Evolutionary conservation across 345 rosid species (phyloP), one percentile per base, ranked within the genome.

Genomic region (Salix dunnii): DNA sequence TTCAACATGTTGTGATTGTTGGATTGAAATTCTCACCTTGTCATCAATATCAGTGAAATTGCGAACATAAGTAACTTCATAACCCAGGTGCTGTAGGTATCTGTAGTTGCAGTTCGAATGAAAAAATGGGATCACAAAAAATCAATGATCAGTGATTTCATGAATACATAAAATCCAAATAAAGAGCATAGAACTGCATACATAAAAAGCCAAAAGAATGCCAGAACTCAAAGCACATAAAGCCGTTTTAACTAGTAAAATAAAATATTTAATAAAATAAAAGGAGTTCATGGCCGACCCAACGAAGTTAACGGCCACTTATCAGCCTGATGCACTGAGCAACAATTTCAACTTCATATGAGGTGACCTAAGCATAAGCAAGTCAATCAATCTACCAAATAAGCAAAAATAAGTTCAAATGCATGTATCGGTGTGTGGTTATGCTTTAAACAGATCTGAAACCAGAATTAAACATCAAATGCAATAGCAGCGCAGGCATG

Each of bases 31-130:
- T 49, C 85, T 74, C 40, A 90, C 97, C 97, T 96, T 96, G 76
- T 93, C 99, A 85, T 95, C 97, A 58, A 95, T 90, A 78, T 95
- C 97, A 1, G 99, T 95, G 80, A 95, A 93, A 82, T 95, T 95
- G 60, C 99, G 74, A 5, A 91, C 93, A 78, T 85, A 91, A 31
- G 77, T 90, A 74, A 93, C 92, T 72, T 93, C 97, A 83, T 86
- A 91, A 67, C 89, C 91, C 79, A 93, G 76, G 77, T 91, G 86
- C 5, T 68, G 75, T 2, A 95, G 86, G 78, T 90, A 93, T 84
- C 97, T 95, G 88, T 86, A 89, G 13, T 63, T 23, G 40, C 83
- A 84, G 60, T 70, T 67, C 71, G 68, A 38, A 64, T 43, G 14
- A n/a, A 40, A 53, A 18, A 61, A 38, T 21, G 21, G 36, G 36